A percentile compares a stretch with the other conserved stretches of the same genome.
These are phyloP conservation scores for Syzygium oleosum DNA, from an alignment of 345 rosid species.

Conservation along the genomic window DNA sequence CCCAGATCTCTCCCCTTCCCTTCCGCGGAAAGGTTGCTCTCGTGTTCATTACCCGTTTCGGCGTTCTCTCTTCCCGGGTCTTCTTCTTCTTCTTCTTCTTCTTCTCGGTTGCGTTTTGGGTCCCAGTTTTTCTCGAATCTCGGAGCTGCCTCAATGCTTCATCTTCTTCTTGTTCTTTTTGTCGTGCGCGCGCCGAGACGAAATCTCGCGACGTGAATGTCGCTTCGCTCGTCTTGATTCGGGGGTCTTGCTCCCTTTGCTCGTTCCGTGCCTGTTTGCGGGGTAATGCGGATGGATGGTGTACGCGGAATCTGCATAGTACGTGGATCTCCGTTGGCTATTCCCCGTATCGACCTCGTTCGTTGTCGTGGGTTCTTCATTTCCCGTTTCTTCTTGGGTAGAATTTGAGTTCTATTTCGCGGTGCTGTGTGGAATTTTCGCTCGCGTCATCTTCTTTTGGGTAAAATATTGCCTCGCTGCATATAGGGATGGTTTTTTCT, in stretches of 20 bases:
- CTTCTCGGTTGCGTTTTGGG: neutral
- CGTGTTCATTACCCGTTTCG: neutral
- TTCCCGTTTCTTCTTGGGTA: neutral
- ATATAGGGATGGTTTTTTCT: neutral
- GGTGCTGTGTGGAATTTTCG: neutral
- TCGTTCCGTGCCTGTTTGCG: neutral
- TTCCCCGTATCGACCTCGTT: neutral
- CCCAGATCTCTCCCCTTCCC: neutral
- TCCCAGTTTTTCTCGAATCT: neutral
- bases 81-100: neutral
- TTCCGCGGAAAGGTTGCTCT: neutral
- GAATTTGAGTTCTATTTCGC: neutral
- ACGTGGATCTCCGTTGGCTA: neutral
- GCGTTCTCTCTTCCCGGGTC: neutral
- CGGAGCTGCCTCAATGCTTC: neutral
- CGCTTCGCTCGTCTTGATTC: neutral
- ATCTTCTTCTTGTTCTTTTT: too few species aligned
- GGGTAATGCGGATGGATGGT: neutral
- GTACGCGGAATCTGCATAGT: neutral
- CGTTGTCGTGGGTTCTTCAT: neutral
- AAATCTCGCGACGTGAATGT: neutral
- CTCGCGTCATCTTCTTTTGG: neutral
- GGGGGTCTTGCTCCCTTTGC: neutral
- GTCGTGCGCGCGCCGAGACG: neutral
- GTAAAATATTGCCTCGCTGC: neutral